A percentile compares a stretch with the other conserved stretches of the same genome.
These are phyloP conservation scores for Hymenotorrendiella dingleyae DNA, from an alignment of 2,329 filamentous ascomycete species.

Conservation along the genomic window DNA sequence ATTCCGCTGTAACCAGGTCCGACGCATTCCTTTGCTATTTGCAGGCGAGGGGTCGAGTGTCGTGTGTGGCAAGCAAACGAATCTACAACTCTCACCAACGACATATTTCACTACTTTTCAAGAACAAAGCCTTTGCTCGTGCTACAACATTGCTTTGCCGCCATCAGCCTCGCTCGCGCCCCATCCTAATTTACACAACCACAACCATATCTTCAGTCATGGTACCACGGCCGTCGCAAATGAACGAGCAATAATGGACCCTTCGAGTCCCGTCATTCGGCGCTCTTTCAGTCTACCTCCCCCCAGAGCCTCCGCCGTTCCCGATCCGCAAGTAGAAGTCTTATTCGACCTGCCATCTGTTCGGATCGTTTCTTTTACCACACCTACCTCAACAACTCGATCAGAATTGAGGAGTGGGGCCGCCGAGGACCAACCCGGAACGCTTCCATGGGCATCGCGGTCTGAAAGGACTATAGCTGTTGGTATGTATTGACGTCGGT, in stretches of 20 bases:
- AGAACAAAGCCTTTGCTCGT: too few relatives aligned
- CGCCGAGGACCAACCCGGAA: slow-evolving; percentile 49
- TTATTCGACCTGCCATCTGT: slow-evolving; percentile 28
- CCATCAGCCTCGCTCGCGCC: too few relatives aligned
- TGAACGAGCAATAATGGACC: slow-evolving; percentile 19
- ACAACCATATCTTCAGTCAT: too few relatives aligned
- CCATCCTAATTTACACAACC: too few relatives aligned
- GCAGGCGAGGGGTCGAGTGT: too few relatives aligned
- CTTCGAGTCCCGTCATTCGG: slow-evolving; percentile 11
- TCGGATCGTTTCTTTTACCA: slow-evolving; percentile 50
- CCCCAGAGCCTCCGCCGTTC: slow-evolving; percentile 12
- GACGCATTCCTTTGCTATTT: too few relatives aligned
- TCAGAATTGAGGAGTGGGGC: slow-evolving; percentile 22
- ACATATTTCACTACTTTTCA: too few relatives aligned
- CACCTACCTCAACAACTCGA: slow-evolving; percentile 12
- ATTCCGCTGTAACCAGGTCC: too few relatives aligned
- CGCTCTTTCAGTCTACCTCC: slow-evolving; percentile 24
- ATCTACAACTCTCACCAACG: too few relatives aligned
- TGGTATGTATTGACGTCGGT: slow-evolving; percentile 41
- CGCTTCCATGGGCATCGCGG: slow-evolving; percentile 67
- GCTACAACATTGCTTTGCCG: too few relatives aligned
- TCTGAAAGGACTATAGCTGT: slow-evolving; percentile 77
- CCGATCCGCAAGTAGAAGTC: slow-evolving; percentile 29
- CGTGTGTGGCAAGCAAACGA: too few relatives aligned
- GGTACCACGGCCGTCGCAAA: slow-evolving; percentile 17